phyloP scores from a whole-genome alignment of 257 asterid genomes.

The Lithospermum erythrorhizon region DNA sequence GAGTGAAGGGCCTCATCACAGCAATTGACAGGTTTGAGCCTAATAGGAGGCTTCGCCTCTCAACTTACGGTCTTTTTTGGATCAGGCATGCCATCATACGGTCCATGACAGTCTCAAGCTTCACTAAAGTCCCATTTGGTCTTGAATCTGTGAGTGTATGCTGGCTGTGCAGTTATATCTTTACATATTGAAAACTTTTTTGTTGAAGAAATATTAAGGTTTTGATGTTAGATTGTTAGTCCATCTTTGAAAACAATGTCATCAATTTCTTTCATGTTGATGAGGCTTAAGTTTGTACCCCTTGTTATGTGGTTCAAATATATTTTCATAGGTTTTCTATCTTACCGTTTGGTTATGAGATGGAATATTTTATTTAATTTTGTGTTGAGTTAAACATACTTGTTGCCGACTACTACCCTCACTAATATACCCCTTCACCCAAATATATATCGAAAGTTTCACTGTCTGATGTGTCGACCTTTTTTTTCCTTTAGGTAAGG shows the following conservation, averaged over 20 bases:
- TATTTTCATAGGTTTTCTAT: no score
- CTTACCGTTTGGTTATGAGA: no score
- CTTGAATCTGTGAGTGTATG: conserved; percentile 70
- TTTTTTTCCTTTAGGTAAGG: conserved; percentile 43
- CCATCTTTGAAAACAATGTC: no score
- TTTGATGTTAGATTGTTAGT: no score
- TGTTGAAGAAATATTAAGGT: no score
- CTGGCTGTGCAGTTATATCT: conserved; percentile 2
- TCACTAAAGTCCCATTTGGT: conserved; percentile 88
- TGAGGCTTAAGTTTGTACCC: neutral
- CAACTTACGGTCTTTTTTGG: conserved; percentile 91
- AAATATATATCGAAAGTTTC: no score
- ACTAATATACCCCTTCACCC: no score
- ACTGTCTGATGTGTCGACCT: neutral
- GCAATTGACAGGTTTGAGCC: conserved; percentile 92
- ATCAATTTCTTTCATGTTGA: no score
- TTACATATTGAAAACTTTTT: neutral
- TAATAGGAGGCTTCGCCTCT: conserved; percentile 51
- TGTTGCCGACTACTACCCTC: no score
- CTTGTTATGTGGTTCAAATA: no score
- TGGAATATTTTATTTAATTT: no score
- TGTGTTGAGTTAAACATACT: no score
- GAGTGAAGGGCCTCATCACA: conserved; percentile 91
- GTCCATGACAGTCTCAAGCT: conserved; percentile 82
- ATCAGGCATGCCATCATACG: conserved; percentile 85